Evolutionary conservation across 768 basidiomycete genomes (phyloP), one percentile per base, ranked within the genome.

Genomic region (Lentinula sp.): DNA sequence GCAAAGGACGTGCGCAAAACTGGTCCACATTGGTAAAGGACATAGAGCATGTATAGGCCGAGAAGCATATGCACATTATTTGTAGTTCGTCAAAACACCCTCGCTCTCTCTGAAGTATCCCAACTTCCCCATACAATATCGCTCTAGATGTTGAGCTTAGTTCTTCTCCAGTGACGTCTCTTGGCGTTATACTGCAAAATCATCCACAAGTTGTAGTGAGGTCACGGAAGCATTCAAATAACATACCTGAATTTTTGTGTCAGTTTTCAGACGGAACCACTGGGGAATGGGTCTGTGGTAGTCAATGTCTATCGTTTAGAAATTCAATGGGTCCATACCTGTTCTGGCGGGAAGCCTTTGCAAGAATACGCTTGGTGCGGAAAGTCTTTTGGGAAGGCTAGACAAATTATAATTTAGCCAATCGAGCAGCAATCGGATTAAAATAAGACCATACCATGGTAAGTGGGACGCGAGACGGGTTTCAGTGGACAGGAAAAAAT

Each of bases 351-450:
- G 81, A 76, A 63, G 93, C 93, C 85, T 98, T 99, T 74, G 96
- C 94, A 69, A 99, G 91, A 73, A 87, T 95, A 74, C 88, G 88
- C 83, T 99, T 99, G 75, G 91, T 95, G 73, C 91, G 85, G 86
- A 98, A 98, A 62, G 93, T 85, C 81, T 99, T 99, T 88, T 98
- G 93, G 74, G 96, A 98, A 78, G 96, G 96, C 96, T 98, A 76
- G n/a, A 46, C 51, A 50, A 10, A 16, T 57, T 69, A 45, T 13
- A 28, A 28, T 37, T 48, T 10, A 33, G 36, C 10, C 8, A 56
- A 56, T 10, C 10, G 16, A 28, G n/a, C 43, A 15, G 33, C n/a
- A 42, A 58, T 8, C 42, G 39, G 45, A 15, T 43, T 41, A 59
- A 32, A 63, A 64, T 20, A 43, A 60, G 46, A 10, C 62, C 81